Base-by-base conservation (phyloP, 257 asterid genomes). In the Haberlea rhodopensis region DNA sequence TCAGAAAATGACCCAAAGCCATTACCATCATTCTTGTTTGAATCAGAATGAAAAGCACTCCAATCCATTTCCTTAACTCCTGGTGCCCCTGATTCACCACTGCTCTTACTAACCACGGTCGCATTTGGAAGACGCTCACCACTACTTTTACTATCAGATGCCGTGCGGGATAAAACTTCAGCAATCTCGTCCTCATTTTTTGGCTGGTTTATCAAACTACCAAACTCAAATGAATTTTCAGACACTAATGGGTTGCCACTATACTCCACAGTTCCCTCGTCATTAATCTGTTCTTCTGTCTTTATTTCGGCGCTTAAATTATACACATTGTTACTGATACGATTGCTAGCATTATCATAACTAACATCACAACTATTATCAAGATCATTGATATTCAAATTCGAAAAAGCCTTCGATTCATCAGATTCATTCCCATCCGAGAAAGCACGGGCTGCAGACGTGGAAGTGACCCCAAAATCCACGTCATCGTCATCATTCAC, bases 61-160 rank as follows among this genome's bases (percentile, higher is more conserved):
- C 99, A 94, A 6, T 77, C 91, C 75, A 94, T 91, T 80, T 82
- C 94, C 76, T 90, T 94, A 51, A 90, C 82, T 72, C 91, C 94
- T 0, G 80, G 69, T 58, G 73, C 71, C 67, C 80, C 90, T 8
- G 77, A 72, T 78, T 60, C 81, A 52, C 58, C 78, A 20, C 61
- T 32, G 55, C 60, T 78, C 65, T 67, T 73, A 60, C 67, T 53
- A 51, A 57, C 49, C 29, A 52, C 32, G 21, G 63, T 40, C n/a
- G 52, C 61, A 69, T 75, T 78, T 37, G 79, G 71, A 8, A 49
- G 67, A 37, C 29, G 74, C 52, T 72, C 69, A n/a, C 15, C 46
- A 27, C 64, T 67, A 53, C 74, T 61, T 75, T 70, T 74, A 63
- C 71, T 71, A 62, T 32, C 54, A 9, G 54, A 67, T n/a, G 72